Percentiles rank a stretch among this genome's conserved stretches.
These are phyloP conservation scores for Achaetomiella virescens DNA, from an alignment of 495 filamentous ascomycete species.

Conservation along the genomic window DNA sequence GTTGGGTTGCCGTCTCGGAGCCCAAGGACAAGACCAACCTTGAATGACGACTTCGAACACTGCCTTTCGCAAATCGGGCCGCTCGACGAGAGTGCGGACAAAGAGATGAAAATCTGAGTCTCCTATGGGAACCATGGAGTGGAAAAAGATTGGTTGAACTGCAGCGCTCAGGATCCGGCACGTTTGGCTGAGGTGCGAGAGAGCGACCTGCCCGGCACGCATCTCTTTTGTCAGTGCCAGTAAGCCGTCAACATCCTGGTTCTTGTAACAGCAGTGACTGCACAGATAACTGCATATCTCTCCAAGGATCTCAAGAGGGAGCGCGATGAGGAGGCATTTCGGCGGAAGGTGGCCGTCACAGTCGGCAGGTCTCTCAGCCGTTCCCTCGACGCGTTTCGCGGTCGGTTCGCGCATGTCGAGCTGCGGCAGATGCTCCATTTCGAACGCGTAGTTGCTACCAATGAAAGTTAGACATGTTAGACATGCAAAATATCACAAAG, in stretches of 20 bases:
- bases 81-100: neutral
- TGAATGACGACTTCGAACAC: neutral
- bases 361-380: too few relatives aligned
- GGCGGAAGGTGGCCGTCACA: neutral
- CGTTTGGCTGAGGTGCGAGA: neutral
- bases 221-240: neutral
- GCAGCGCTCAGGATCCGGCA: neutral
- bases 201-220: neutral
- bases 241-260: neutral
- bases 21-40: too few relatives aligned
- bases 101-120: neutral
- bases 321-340: neutral
- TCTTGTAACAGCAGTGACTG: neutral
- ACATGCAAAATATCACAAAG: too few relatives aligned
- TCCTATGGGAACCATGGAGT: neutral
- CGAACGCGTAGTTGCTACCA: too few relatives aligned
- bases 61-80: neutral
- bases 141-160: neutral
- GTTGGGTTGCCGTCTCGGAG: neutral
- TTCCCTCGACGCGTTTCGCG: neutral
- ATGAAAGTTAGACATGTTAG: too few relatives aligned
- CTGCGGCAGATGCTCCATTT: too few relatives aligned
- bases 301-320: neutral
- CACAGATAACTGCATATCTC: neutral
- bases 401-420: neutral